Evolutionary conservation across 495 filamentous ascomycete species (phyloP).

Genomic region (Thermochaetoides thermophila): DNA sequence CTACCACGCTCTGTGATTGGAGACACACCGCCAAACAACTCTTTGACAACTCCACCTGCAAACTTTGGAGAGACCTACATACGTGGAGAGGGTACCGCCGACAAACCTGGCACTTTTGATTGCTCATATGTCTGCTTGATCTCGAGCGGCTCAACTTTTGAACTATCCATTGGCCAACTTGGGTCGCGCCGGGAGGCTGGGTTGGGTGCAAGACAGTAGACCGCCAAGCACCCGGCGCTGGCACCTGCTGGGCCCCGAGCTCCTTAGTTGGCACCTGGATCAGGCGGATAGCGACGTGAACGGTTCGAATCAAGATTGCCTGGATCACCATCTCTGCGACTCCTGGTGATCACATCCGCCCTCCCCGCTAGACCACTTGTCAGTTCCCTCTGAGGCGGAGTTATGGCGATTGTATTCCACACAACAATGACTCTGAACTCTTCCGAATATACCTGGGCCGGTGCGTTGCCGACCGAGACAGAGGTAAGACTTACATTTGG

Average conservation of each 20-base stretch:
- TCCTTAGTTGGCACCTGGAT: neutral
- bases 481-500: conserved; percentile 19
- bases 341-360: too few relatives aligned
- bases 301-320: too few relatives aligned
- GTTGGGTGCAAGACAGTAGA: conserved; percentile 1
- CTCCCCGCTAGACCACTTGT: conserved; percentile 4
- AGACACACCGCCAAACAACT: too few relatives aligned
- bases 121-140: conserved; percentile 1
- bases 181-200: conserved; percentile 9
- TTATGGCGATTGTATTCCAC: conserved; percentile 42
- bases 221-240: conserved; percentile 5
- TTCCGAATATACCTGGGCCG: conserved; percentile 38
- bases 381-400: conserved; percentile 7
- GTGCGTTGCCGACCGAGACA: conserved; percentile 22
- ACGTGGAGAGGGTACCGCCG: too few relatives aligned
- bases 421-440: conserved; percentile 34
- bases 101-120: neutral
- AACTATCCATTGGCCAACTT: conserved; percentile 5
- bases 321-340: too few relatives aligned
- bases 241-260: conserved; percentile 1
- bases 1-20: too few relatives aligned
- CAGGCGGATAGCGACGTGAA: too few relatives aligned
- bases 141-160: conserved; percentile 1
- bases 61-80: too few relatives aligned
- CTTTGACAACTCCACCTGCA: too few relatives aligned